phyloP scores from a whole-genome alignment of 345 rosid species.

The Stellera chamaejasme region DNA sequence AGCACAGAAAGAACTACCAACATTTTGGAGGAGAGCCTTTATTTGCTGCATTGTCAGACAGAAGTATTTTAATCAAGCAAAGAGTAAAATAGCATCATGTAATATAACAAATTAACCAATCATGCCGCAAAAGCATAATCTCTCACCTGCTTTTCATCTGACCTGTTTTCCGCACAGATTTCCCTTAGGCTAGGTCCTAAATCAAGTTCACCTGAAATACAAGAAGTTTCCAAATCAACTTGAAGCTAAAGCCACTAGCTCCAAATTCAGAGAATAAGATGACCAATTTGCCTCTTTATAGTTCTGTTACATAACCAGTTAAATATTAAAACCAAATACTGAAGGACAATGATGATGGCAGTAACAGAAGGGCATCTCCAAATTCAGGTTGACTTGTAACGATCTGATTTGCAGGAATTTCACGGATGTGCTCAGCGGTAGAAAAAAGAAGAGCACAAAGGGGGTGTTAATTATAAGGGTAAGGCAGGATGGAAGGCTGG shows the following conservation, averaged over 20 bases:
- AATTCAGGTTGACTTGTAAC: too few species aligned
- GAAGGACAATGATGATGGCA: too few species aligned
- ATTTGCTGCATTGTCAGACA: conserved; percentile 57
- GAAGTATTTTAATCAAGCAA: conserved; percentile 7
- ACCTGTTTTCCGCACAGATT: conserved; percentile 77
- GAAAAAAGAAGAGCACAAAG: too few species aligned
- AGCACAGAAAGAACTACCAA: conserved; percentile 79
- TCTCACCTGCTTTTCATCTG: conserved; percentile 84
- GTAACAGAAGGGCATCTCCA: too few species aligned
- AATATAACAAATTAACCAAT: neutral
- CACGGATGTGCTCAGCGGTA: too few species aligned
- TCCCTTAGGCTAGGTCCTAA: conserved; percentile 83
- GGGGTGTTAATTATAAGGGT: too few species aligned
- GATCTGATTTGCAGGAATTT: too few species aligned
- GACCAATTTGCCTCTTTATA: too few species aligned
- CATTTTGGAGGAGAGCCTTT: conserved; percentile 63
- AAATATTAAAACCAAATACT: too few species aligned
- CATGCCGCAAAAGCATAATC: neutral
- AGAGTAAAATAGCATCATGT: neutral
- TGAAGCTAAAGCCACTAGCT: too few species aligned
- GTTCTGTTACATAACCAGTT: too few species aligned
- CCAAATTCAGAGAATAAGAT: too few species aligned
- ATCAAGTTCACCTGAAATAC: conserved; percentile 55
- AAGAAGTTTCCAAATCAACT: neutral
- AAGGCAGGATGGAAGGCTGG: neutral